These are phyloP conservation scores for Podila horticola DNA, from an alignment of 192 early-diverging fungal genomes.

Conservation along the genomic window DNA sequence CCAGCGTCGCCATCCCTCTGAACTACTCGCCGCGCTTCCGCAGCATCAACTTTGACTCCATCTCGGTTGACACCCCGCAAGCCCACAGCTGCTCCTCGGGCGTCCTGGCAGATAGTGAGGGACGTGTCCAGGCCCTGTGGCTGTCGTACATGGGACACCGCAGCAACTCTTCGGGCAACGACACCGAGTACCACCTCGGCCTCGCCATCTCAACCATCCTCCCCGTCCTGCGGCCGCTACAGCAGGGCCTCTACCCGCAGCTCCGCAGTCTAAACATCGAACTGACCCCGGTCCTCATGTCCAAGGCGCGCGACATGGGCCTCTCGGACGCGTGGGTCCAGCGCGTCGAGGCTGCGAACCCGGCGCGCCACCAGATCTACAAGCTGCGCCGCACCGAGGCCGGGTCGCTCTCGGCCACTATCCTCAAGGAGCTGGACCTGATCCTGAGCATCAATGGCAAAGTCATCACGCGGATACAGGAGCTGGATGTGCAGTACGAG, in stretches of 20 bases:
- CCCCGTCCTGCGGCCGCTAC: conserved; percentile 63
- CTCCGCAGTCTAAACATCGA: conserved; percentile 72
- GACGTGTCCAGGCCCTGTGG: conserved; percentile 79
- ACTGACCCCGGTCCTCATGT: conserved; percentile 63
- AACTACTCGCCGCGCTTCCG: conserved; percentile 54
- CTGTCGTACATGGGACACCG: conserved; percentile 79
- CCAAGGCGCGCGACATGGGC: conserved; percentile 68
- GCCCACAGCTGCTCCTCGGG: conserved; percentile 84
- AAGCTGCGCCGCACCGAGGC: conserved; percentile 68
- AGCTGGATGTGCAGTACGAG: conserved; percentile 71
- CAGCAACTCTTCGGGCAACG: conserved; percentile 60
- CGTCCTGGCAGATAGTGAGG: conserved; percentile 73
- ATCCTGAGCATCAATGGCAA: conserved; percentile 77
- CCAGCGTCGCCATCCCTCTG: conserved; percentile 65
- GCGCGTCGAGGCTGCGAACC: conserved; percentile 63
- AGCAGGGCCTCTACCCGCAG: conserved; percentile 58
- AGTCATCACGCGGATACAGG: conserved; percentile 67
- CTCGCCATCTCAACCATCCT: conserved; percentile 63
- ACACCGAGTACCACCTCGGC: conserved; percentile 70
- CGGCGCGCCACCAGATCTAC: conserved; percentile 66
- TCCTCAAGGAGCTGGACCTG: conserved; percentile 72
- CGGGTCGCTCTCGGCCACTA: conserved; percentile 63
- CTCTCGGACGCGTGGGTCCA: conserved; percentile 66
- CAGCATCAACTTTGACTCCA: conserved; percentile 81
- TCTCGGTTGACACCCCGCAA: conserved; percentile 82